phyloP scores from a whole-genome alignment of 768 basidiomycete species.

The Lenzites betulinus region DNA sequence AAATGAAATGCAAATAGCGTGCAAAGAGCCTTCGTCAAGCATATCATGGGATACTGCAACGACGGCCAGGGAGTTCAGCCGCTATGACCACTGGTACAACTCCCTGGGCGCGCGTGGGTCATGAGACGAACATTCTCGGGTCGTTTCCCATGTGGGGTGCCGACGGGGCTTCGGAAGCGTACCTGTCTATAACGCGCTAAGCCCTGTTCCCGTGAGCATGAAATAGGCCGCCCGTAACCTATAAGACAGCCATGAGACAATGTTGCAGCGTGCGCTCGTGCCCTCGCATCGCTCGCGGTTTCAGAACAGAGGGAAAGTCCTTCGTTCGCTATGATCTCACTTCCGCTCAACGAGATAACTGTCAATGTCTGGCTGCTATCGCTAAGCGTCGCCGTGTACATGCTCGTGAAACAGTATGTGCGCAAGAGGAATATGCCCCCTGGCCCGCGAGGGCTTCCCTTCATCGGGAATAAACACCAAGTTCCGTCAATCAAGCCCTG shows the following conservation, averaged over 20 bases:
- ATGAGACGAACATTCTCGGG: background rate
- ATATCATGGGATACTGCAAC: too few species aligned
- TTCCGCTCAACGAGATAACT: background rate
- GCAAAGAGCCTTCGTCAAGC: too few species aligned
- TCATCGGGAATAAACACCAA: slow-evolving; percentile 49
- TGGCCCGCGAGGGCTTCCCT: slow-evolving; percentile 46
- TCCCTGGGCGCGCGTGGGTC: background rate
- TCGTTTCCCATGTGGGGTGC: slow-evolving; percentile 1
- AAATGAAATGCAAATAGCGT: too few species aligned
- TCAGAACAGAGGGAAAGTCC: background rate
- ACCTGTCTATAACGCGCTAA: background rate
- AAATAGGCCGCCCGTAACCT: background rate
- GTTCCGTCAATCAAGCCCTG: slow-evolving; percentile 49
- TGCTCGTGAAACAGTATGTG: slow-evolving; percentile 3
- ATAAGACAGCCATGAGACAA: background rate
- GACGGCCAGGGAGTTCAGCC: too few species aligned
- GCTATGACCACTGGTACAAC: too few species aligned
- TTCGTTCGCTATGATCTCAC: too few species aligned
- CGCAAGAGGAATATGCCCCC: slow-evolving; percentile 41
- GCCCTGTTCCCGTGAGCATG: background rate
- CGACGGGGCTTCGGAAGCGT: background rate
- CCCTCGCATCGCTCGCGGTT: background rate
- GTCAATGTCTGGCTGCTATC: slow-evolving; percentile 1
- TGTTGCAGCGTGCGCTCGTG: background rate
- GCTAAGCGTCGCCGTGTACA: background rate